Base-by-base conservation (phyloP, 345 rosid genomes). In the Angophora floribunda region DNA sequence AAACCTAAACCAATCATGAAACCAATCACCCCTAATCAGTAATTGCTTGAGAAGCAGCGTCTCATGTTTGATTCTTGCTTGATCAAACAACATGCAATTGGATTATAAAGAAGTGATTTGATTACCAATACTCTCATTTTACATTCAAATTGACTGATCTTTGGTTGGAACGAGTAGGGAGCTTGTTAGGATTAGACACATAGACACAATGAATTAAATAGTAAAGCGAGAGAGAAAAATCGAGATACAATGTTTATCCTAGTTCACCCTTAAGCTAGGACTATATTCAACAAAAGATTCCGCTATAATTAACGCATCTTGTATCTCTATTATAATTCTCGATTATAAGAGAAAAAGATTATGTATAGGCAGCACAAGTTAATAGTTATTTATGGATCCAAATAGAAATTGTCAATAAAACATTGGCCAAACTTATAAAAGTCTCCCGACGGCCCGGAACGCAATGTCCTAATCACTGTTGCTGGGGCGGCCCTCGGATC, bases 391-490 rank as follows among this genome's bases (percentile, higher is more conserved):
- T 1, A 0, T 55, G 61, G 7, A 55, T 11, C 1, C 26, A 55
- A 55, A 4, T 19, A 10, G 11, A 21, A 55, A 55, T 19, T 55
- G 8, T 55, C 0, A 55, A 7, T 1, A 21, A 19, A 2, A 53
- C 7, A 55, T 55, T 19, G 4, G 10, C 61, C 61, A 7, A 55
- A 55, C 3, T 19, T 55, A 21, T 55, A 55, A 4, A 55, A 55
- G 24, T 9, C 59, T 10, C 21, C 59, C 21, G 21, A 4, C 11
- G 2, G 59, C 26, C 21, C 5, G 4, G 9, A 7, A 4, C 59
- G 21, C 26, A 0, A 0, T 19, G 4, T 55, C 7, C 0, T 53
- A 4, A 4, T 0, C 0, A 55, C 59, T 10, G 4, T 19, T 7
- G 26, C 11, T 10, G 3, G 21, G 59, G 59, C 26, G 21, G 21